Evolutionary conservation across 768 basidiomycete genomes (phyloP).

Genomic region (Mycena olivaceomarginata): DNA sequence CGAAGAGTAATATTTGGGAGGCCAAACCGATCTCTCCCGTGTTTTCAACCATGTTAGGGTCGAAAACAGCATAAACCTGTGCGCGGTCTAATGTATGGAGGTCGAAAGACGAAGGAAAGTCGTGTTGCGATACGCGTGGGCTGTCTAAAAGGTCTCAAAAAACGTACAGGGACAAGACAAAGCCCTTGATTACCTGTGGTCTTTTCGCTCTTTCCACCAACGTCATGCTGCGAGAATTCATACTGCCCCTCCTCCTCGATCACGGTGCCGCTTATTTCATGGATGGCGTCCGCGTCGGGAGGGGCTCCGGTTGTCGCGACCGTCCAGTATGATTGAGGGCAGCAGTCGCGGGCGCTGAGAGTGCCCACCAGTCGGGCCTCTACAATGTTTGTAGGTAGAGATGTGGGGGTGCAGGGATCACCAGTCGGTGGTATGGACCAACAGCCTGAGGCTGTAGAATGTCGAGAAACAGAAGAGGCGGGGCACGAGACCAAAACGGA

Average conservation of each 20-base stretch:
- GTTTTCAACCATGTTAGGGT: slow-evolving; percentile 57
- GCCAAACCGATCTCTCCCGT: slow-evolving; percentile 49
- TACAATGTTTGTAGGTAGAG: background rate
- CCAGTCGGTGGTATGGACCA: background rate
- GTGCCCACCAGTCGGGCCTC: background rate
- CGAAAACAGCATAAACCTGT: slow-evolving; percentile 55
- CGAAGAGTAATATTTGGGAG: background rate
- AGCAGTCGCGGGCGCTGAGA: background rate
- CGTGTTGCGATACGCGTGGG: slow-evolving; percentile 31
- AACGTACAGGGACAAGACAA: background rate
- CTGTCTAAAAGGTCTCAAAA: slow-evolving; percentile 32
- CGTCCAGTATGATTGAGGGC: slow-evolving; percentile 31
- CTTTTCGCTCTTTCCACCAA: slow-evolving; percentile 24
- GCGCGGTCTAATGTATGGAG: slow-evolving; percentile 20
- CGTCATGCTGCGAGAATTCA: slow-evolving; percentile 17
- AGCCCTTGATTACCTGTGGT: slow-evolving; percentile 1
- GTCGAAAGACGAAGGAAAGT: slow-evolving; percentile 29
- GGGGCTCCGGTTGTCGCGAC: slow-evolving; percentile 17
- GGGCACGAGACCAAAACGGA: background rate
- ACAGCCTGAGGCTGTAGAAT: too few relatives aligned
- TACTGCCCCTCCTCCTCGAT: slow-evolving; percentile 36
- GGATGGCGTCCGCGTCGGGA: slow-evolving; percentile 37
- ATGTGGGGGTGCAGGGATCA: background rate
- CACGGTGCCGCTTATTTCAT: slow-evolving; percentile 29
- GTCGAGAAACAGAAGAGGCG: too few relatives aligned